These are phyloP conservation scores for Mixia osmundae DNA, from an alignment of 1,284 basidiomycete genomes.

Conservation along the genomic window DNA sequence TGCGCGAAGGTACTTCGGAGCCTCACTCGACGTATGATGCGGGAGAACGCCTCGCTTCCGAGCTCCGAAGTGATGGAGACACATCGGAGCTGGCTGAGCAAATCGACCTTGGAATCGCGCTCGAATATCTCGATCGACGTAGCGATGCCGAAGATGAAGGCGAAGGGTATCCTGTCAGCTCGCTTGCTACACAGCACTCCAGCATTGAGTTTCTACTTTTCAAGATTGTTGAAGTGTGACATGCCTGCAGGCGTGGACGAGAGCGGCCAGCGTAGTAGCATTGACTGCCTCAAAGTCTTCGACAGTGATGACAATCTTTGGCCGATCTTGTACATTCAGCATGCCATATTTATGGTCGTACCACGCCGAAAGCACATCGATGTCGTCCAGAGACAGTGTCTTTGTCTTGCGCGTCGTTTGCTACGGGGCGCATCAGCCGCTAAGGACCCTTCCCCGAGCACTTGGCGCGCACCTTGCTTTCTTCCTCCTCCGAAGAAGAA, in stretches of 20 bases:
- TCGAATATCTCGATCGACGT: slow-evolving; percentile 6
- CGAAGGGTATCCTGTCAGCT: slow-evolving; percentile 3
- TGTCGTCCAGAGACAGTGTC: slow-evolving; percentile 4
- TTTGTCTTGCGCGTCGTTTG: too few species aligned
- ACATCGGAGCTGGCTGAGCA: slow-evolving; percentile 2
- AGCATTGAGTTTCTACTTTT: not conserved
- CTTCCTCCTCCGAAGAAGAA: too few species aligned
- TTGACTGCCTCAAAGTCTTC: slow-evolving; percentile 9
- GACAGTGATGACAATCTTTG: slow-evolving; percentile 2
- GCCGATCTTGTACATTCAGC: not conserved
- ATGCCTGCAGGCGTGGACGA: slow-evolving; percentile 5
- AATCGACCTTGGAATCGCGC: slow-evolving; percentile 1
- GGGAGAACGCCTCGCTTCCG: slow-evolving; percentile 5
- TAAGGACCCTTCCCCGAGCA: too few species aligned
- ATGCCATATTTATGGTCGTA: slow-evolving; percentile 2
- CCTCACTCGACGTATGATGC: slow-evolving; percentile 1
- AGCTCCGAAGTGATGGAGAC: slow-evolving; percentile 2
- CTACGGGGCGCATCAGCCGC: too few species aligned
- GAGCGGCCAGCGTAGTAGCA: slow-evolving; percentile 1
- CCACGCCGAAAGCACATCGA: slow-evolving; percentile 4
- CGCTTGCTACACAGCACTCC: not conserved
- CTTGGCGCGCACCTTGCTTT: too few species aligned
- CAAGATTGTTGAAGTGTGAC: not conserved
- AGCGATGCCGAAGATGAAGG: slow-evolving; percentile 5
- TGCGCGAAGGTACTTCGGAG: not conserved